Percentiles rank a stretch among this genome's conserved stretches.
Conservation (phyloP, 768 basidiomycete species). For the Mycena capillaripes region DNA sequence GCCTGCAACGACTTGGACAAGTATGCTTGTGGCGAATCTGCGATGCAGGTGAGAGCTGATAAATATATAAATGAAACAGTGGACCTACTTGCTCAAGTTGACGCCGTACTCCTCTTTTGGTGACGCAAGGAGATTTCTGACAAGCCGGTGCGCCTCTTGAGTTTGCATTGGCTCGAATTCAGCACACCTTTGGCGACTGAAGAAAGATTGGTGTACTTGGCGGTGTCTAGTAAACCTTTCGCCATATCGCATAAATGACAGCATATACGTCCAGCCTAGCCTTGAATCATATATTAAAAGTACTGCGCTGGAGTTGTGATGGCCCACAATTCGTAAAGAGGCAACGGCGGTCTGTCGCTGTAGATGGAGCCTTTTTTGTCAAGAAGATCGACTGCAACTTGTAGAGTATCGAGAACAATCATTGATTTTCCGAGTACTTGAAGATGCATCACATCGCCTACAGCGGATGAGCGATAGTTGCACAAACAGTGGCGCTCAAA, state of each 20-base stretch:
- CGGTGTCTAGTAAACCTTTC: constrained; percentile 36
- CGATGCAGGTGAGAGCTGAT: neutral
- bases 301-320: neutral
- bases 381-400: constrained; percentile 45
- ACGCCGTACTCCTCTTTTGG: constrained; percentile 3
- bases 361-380: constrained; percentile 44
- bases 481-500: neutral
- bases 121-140: constrained; percentile 13
- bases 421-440: constrained; percentile 44
- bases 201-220: constrained; percentile 31
- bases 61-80: neutral
- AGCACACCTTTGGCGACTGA: constrained; percentile 11
- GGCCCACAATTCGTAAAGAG: constrained; percentile 39
- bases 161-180: constrained; percentile 29
- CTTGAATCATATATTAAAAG: neutral
- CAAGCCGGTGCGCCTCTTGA: constrained; percentile 21
- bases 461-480: neutral
- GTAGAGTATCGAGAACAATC: constrained; percentile 39
- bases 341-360: constrained; percentile 40
- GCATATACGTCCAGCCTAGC: constrained; percentile 32
- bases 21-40: constrained; percentile 35
- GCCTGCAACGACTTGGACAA: constrained; percentile 33
- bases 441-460: constrained; percentile 43
- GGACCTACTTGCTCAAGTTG: constrained; percentile 19
- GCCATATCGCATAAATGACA: constrained; percentile 37